Evolutionary conservation across 805 yeast genomes (phyloP).

Genomic region (Barnettozyma pratensis): DNA sequence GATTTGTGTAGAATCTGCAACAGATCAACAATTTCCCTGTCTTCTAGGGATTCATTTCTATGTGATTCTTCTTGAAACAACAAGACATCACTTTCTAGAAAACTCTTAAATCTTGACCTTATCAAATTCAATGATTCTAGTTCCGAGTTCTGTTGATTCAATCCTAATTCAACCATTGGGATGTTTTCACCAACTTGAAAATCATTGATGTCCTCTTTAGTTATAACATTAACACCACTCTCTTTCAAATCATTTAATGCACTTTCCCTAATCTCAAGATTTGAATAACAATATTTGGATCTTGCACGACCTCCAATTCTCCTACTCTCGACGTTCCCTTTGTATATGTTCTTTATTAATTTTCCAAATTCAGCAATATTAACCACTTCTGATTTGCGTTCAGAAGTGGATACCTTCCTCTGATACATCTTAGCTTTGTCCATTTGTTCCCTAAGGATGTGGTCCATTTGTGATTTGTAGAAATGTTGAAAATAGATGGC

Average conservation of each 20-base stretch:
- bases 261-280: slow-evolving; percentile 2
- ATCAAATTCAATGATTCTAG: neutral
- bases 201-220: slow-evolving; percentile 2
- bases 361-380: slow-evolving; percentile 68
- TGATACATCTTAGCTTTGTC: neutral
- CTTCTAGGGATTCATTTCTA: neutral
- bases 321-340: slow-evolving; percentile 58
- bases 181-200: slow-evolving; percentile 3
- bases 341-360: slow-evolving; percentile 58
- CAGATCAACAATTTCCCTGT: neutral
- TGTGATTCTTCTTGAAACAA: slow-evolving; percentile 8
- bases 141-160: neutral
- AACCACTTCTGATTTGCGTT: neutral
- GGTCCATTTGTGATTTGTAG: neutral
- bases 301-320: slow-evolving; percentile 80
- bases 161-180: neutral
- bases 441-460: neutral
- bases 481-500: slow-evolving; percentile 8
- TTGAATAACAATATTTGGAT: slow-evolving; percentile 68
- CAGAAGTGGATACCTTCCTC: neutral
- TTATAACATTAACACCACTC: slow-evolving; percentile 1
- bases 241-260: neutral
- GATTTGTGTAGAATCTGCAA: slow-evolving; percentile 11
- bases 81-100: slow-evolving; percentile 1
- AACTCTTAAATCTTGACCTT: neutral